Base-by-base conservation (phyloP, 768 basidiomycete genomes). In the Dioszegia hungarica region DNA sequence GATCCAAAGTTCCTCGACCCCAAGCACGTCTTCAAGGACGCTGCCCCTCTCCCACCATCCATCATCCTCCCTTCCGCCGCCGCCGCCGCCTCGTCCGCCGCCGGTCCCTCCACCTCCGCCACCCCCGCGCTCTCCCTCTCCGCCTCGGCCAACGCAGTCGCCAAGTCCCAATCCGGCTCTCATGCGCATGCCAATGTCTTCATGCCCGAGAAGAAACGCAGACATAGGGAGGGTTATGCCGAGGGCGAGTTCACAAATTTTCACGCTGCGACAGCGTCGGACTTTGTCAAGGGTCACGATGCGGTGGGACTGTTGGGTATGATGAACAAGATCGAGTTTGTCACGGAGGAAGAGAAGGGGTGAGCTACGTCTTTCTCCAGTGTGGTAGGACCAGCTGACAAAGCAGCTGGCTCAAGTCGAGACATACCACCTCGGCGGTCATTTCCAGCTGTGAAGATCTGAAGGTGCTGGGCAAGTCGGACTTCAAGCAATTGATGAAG, bases 1-100 rank as follows among this genome's bases (percentile, higher is more conserved):
- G 95, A 99, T 71, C 92, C 94, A 14, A 95, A 94, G 78, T 95
- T 99, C 78, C 85, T 99, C 60, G 93, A 97, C 74, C 90, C 94
- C 2, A 90, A 86, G 73, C 90, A 97, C 71, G 95, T 99, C 61
- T 99, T 99, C 82, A 93, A 95, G 75, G 94, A 97, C 48, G 48
- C 65, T 31, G 56, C 70, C 0, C 45, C 68, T 24, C 63, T 74
- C 6, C 74, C 74, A 6, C 56, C 62, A 2, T 63, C 66, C 39
- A 75, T 73, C 64, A 66, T 60, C 27, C 54, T 60, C 10, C 60
- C 57, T 19, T 43, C 56, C 24, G 48, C 60, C 20, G 56, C 39
- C 15, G 58, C 50, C 15, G 58, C 50, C 27, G 44, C 55, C 24
- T 20, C 48, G 34, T 47, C 60, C n/a, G 55, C 34, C 15, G 54